Evolutionary conservation across 2,329 filamentous ascomycete species (phyloP).

Genomic region (Trichophyton benhamiae): DNA sequence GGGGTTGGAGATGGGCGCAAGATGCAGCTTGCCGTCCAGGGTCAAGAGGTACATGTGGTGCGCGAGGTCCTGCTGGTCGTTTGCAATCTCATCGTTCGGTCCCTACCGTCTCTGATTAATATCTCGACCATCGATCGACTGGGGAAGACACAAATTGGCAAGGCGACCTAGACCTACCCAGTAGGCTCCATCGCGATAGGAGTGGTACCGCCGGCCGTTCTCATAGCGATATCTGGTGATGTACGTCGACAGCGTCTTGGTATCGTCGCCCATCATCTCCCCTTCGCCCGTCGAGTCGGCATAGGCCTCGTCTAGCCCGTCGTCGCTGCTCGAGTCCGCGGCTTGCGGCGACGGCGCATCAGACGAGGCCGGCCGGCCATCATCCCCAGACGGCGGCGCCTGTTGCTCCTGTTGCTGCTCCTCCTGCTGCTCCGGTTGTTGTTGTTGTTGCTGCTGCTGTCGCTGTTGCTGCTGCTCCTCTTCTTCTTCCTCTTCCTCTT

Average conservation of each 20-base stretch:
- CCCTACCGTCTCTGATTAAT: constrained; percentile 6
- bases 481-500: too few species aligned
- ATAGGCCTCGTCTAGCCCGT: constrained; percentile 1
- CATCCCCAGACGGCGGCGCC: not conserved
- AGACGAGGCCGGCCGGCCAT: not conserved
- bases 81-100: constrained; percentile 20
- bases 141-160: not conserved
- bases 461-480: too few species aligned
- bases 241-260: constrained; percentile 6
- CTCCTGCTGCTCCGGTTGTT: too few species aligned
- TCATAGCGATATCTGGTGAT: constrained; percentile 8
- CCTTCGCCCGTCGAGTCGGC: not conserved
- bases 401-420: too few species aligned
- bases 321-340: constrained; percentile 1
- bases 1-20: constrained; percentile 17
- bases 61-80: constrained; percentile 16
- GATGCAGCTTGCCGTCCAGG: constrained; percentile 18
- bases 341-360: not conserved
- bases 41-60: constrained; percentile 20
- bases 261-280: constrained; percentile 4
- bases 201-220: constrained; percentile 9
- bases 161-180: not conserved
- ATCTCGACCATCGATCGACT: too few species aligned
- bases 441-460: too few species aligned
- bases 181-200: constrained; percentile 6